A percentile compares a stretch with the other conserved stretches of the same genome.
Conservation (phyloP, 768 basidiomycete species). For the Phaeolepiota aurea region DNA sequence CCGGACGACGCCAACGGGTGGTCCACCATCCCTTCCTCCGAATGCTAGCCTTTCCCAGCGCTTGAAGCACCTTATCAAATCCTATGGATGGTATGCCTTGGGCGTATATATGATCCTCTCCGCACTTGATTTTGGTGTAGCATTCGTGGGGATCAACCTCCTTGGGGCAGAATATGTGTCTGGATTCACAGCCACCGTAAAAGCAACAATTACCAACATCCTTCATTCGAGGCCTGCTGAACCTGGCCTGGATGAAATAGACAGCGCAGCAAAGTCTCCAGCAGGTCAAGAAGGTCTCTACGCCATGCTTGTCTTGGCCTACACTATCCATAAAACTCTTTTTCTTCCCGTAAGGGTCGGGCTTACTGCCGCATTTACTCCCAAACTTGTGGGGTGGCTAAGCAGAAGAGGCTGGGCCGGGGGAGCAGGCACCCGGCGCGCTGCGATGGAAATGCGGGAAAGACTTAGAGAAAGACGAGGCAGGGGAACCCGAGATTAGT, state of each 20-base stretch:
- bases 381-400: slow-evolving; percentile 80
- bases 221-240: slow-evolving; percentile 50
- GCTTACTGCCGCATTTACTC: slow-evolving; percentile 80
- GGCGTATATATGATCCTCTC: slow-evolving; percentile 78
- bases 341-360: slow-evolving; percentile 88
- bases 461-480: slow-evolving; percentile 30
- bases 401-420: slow-evolving; percentile 77
- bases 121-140: slow-evolving; percentile 74
- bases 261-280: slow-evolving; percentile 20
- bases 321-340: slow-evolving; percentile 91
- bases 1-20: slow-evolving; percentile 7
- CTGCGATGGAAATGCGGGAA: slow-evolving; percentile 44
- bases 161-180: slow-evolving; percentile 89
- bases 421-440: slow-evolving; percentile 57
- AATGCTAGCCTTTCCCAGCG: slow-evolving; percentile 57
- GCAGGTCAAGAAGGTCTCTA: slow-evolving; percentile 68
- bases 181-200: slow-evolving; percentile 49
- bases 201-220: slow-evolving; percentile 34
- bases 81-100: slow-evolving; percentile 94
- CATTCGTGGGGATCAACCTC: slow-evolving; percentile 77
- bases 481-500: slow-evolving; percentile 11
- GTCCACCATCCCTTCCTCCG: slow-evolving; percentile 28
- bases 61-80: slow-evolving; percentile 76
- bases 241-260: slow-evolving; percentile 59
- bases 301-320: slow-evolving; percentile 89